Evolutionary conservation across 2,329 filamentous ascomycete species (phyloP).

Genomic region (Fusarium musae): DNA sequence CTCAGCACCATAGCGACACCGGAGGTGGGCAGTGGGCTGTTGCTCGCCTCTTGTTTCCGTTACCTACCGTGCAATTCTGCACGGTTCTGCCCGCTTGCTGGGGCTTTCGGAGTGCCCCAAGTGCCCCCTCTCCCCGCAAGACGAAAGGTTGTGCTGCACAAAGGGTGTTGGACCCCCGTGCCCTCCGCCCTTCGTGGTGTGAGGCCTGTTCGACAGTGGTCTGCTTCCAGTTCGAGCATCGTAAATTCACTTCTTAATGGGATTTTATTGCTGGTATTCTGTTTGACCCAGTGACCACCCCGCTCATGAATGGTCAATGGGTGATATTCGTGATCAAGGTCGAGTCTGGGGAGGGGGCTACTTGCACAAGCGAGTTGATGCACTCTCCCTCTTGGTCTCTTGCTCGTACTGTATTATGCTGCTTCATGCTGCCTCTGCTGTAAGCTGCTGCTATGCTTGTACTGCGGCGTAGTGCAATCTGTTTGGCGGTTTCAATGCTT

Average conservation of each 20-base stretch:
- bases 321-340: conserved; percentile 1
- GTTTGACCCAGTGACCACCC: conserved; percentile 32
- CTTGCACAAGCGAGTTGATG: conserved; percentile 6
- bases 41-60: conserved; percentile 41
- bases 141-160: conserved; percentile 32
- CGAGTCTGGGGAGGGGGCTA: conserved; percentile 15
- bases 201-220: conserved; percentile 39
- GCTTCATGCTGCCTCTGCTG: conserved; percentile 17
- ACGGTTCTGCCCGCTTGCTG: conserved; percentile 44
- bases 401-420: conserved; percentile 5
- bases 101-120: conserved; percentile 35
- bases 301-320: conserved; percentile 34
- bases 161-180: conserved; percentile 28
- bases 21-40: conserved; percentile 47
- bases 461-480: conserved; percentile 22
- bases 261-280: conserved; percentile 34
- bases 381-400: conserved; percentile 10
- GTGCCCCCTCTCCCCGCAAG: conserved; percentile 31
- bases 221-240: conserved; percentile 38
- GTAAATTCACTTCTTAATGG: conserved; percentile 29
- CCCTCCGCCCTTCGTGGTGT: conserved; percentile 39
- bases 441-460: background rate
- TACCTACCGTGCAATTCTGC: conserved; percentile 42
- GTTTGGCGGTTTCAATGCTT: conserved; percentile 9
- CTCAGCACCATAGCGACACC: conserved; percentile 43